Base-by-base conservation (phyloP, 192 early-diverging fungal species). In the Rhizophagus clarus region DNA sequence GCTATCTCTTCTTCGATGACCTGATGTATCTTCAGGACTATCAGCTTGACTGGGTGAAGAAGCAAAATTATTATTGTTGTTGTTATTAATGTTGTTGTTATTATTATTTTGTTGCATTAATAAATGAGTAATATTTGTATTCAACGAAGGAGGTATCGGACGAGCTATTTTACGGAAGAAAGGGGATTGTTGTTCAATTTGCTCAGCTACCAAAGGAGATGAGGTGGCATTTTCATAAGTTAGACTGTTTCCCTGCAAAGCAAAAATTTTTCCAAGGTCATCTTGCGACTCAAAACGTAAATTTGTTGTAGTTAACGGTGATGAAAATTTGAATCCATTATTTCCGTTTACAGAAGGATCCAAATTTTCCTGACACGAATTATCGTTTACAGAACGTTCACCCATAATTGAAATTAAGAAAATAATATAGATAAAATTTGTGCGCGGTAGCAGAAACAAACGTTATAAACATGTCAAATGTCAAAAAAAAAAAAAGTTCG, bases 1-100 rank as follows among this genome's bases (percentile, higher is more conserved):
- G 45, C 77, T 79, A 69, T 79, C 77, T 20, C 77, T 61, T 51
- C 77, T 32, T 28, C 77, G 63, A 79, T 79, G 77, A 69, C 64
- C 28, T 20, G 66, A 68, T n/a, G 22, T 24, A 62, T 76, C 74
- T 24, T 79, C 77, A 20, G 64, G 77, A 31, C 42, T 79, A 66
- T 49, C 66, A 8, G 28, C 26, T 20, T 29, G 66, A 79, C 15
- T 51, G 1, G 62, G 47, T 9, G 76, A 68, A 22, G 66, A 68
- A 28, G 47, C 40, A 20, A 51, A 56, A 74, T 56, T 56, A 74
- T 51, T 74, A 32, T 26, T 49, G 20, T 66, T 77, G 37, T 28
- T 28, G 6, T 26, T 49, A 31, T 66, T 77, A 42, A 12, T 28
- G 6, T 22, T 40, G 26, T 31, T 74, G 22, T 26, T 70, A 37